phyloP scores from a whole-genome alignment of 1,139 yeast species.

The Yamadazyma blattariae region DNA sequence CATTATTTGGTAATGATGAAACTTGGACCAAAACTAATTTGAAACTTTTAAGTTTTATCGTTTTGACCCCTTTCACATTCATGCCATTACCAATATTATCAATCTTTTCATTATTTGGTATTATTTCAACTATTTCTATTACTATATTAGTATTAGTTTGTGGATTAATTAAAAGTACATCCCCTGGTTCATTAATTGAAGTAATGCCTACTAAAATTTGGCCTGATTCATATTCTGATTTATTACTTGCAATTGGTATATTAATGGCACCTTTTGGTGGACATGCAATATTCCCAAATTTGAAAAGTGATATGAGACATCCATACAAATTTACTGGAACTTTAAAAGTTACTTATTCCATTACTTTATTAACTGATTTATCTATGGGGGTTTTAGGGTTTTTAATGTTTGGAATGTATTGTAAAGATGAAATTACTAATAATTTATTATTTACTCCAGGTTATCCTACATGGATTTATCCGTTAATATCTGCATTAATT shows the following conservation, averaged over 20 bases:
- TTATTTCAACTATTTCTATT: slow-evolving; percentile 43
- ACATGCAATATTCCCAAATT: slow-evolving; percentile 59
- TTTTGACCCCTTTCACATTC: slow-evolving; percentile 47
- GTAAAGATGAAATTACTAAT: slow-evolving; percentile 81
- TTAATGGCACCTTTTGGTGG: slow-evolving; percentile 65
- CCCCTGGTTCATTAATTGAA: slow-evolving; percentile 43
- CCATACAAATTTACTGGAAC: slow-evolving; percentile 46
- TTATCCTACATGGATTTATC: slow-evolving; percentile 66
- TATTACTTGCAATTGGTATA: slow-evolving; percentile 53
- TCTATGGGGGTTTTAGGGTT: slow-evolving; percentile 80
- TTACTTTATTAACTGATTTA: slow-evolving; percentile 69
- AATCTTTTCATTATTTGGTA: slow-evolving; percentile 44
- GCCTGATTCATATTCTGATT: slow-evolving; percentile 40
- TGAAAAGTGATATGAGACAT: slow-evolving; percentile 56
- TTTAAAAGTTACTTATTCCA: slow-evolving; percentile 46
- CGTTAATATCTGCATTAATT: slow-evolving; percentile 65
- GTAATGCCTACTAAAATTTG: slow-evolving; percentile 47
- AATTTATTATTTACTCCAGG: slow-evolving; percentile 68
- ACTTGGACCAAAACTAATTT: slow-evolving; percentile 37
- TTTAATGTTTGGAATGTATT: slow-evolving; percentile 78
- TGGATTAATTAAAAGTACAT: slow-evolving; percentile 34
- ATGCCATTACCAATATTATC: slow-evolving; percentile 44
- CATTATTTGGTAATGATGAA: slow-evolving; percentile 37
- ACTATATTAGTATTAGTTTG: slow-evolving; percentile 38
- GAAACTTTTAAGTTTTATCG: slow-evolving; percentile 37